Conservation (phyloP, 345 rosid species). For the Aethionema arabicum region DNA sequence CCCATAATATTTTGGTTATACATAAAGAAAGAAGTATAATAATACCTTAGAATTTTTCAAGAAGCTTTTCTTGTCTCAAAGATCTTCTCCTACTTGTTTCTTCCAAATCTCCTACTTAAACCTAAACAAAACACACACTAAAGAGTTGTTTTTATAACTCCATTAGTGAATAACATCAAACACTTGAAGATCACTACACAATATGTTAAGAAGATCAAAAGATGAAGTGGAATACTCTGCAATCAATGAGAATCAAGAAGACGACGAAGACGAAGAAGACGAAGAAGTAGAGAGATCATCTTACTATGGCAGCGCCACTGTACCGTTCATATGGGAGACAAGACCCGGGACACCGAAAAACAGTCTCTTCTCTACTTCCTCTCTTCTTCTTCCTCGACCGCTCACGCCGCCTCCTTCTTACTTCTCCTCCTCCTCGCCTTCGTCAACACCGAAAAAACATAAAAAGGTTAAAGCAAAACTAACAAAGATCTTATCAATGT, state of each 20-base stretch:
- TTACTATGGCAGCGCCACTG: conserved; percentile 66
- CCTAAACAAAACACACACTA: conserved; percentile 5
- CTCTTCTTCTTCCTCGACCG: conserved; percentile 41
- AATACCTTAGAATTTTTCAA: no score
- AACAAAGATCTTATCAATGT: conserved; percentile 28
- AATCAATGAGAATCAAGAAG: conserved; percentile 13
- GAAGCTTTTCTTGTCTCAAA: no score
- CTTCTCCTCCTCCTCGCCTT: conserved; percentile 32
- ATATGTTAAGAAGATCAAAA: conserved; percentile 23
- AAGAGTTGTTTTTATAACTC: conserved; percentile 2
- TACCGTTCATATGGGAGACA: conserved; percentile 85
- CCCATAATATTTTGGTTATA: no score
- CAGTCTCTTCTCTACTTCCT: conserved; percentile 19
- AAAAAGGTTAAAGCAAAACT: conserved; percentile 30
- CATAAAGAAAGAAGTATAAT: no score
- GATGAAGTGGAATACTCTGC: conserved; percentile 23
- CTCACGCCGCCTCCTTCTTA: conserved; percentile 61
- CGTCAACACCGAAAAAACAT: conserved; percentile 26
- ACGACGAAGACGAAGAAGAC: background rate
- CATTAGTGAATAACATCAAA: background rate
- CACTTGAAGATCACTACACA: background rate
- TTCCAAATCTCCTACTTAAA: no score
- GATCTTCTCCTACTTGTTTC: no score
- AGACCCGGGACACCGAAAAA: conserved; percentile 88
- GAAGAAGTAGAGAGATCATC: conserved; percentile 23